Conservation (phyloP, 495 filamentous ascomycete species). For the Aspergillus indologenus region DNA sequence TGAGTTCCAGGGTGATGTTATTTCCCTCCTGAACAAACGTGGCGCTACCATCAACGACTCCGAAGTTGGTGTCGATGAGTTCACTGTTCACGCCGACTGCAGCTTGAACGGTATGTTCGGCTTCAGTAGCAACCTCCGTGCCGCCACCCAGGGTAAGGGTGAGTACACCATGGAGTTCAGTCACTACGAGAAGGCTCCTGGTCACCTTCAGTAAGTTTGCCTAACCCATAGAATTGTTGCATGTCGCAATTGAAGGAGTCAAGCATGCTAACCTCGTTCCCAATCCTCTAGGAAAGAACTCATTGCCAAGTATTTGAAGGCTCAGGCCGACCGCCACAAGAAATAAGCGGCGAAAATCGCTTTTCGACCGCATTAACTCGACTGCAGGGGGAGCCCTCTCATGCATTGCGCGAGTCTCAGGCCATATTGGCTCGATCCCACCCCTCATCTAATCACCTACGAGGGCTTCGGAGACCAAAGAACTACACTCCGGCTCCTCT, state of each 20-base stretch:
- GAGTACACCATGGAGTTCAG: conserved; percentile 99
- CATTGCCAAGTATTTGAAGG: conserved; percentile 82
- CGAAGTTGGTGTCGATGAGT: conserved; percentile 91
- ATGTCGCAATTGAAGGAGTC: neutral
- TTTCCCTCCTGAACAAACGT: conserved; percentile 94
- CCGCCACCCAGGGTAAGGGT: conserved; percentile 96
- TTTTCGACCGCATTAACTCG: neutral
- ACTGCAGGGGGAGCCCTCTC: neutral
- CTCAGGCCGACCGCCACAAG: conserved; percentile 71
- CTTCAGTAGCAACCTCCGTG: conserved; percentile 83
- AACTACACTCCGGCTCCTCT: neutral
- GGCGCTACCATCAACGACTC: conserved; percentile 94
- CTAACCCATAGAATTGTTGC: neutral
- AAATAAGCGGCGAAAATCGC: conserved; percentile 41
- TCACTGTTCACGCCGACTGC: conserved; percentile 91
- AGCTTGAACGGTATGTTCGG: conserved; percentile 96
- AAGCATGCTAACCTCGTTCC: conserved; percentile 1
- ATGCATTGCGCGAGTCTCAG: neutral
- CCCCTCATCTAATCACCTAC: neutral
- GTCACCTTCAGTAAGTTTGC: conserved; percentile 78
- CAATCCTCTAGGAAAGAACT: conserved; percentile 68
- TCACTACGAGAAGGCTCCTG: conserved; percentile 84
- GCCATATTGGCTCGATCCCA: neutral
- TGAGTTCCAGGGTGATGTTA: conserved; percentile 97
- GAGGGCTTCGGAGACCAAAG: neutral